Evolutionary conservation across 2,329 filamentous ascomycete species (phyloP).

Genomic region (Penicillium oxalicum): DNA sequence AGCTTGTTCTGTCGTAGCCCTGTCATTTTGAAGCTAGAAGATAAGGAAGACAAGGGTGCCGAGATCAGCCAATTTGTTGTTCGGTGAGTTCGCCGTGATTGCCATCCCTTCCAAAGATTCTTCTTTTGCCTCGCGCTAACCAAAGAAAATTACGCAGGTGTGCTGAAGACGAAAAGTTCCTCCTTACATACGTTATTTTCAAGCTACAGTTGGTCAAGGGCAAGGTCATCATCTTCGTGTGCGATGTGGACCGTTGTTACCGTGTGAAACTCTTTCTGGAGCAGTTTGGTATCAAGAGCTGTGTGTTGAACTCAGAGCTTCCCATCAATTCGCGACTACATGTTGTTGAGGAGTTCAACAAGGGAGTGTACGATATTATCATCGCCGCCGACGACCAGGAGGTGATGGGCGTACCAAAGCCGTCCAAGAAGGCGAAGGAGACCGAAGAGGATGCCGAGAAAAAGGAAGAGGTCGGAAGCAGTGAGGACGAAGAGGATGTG

Average conservation of each 20-base stretch:
- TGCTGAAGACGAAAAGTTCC: constrained; percentile 94
- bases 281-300: constrained; percentile 91
- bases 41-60: constrained; percentile 69
- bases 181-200: constrained; percentile 89
- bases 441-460: constrained; percentile 22
- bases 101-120: no score
- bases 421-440: constrained; percentile 27
- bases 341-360: constrained; percentile 96
- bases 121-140: constrained; percentile 6
- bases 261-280: constrained; percentile 91
- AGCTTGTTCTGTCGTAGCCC: constrained; percentile 79
- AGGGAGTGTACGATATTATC: constrained; percentile 93
- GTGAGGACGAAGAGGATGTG: constrained; percentile 33
- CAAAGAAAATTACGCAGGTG: constrained; percentile 47
- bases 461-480: constrained; percentile 29
- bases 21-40: constrained; percentile 72
- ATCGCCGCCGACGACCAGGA: constrained; percentile 93
- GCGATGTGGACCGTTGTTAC: constrained; percentile 83
- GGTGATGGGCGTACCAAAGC: constrained; percentile 56
- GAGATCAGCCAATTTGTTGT: constrained; percentile 83
- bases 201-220: constrained; percentile 91
- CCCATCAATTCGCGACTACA: constrained; percentile 90
- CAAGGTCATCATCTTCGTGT: constrained; percentile 80
- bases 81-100: constrained; percentile 47
- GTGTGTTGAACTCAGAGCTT: constrained; percentile 87